Evolutionary conservation across 2,329 filamentous ascomycete genomes (phyloP).

Genomic region (Colletotrichum sublineola): DNA sequence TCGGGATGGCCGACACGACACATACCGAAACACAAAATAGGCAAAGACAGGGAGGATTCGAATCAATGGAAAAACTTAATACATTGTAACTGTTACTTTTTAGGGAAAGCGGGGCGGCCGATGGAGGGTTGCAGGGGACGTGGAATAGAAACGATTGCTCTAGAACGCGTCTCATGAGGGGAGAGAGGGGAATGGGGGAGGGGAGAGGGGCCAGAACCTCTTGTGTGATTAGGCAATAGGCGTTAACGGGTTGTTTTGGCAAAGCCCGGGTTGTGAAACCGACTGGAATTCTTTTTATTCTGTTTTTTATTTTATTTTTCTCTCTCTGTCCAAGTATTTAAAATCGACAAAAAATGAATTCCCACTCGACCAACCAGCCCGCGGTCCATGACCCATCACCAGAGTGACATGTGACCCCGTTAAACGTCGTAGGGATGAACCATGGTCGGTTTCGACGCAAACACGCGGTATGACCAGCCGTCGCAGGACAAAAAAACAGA

Average conservation of each 20-base stretch:
- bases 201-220: neutral
- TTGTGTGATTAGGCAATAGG: slow-evolving; percentile 19
- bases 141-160: neutral
- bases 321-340: slow-evolving; percentile 11
- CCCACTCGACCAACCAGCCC: neutral
- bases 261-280: slow-evolving; percentile 16
- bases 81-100: slow-evolving; percentile 13
- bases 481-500: neutral
- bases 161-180: neutral
- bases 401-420: neutral
- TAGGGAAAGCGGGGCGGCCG: neutral
- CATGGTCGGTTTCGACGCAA: neutral
- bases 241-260: slow-evolving; percentile 14
- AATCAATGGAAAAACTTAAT: slow-evolving; percentile 13
- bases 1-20: neutral
- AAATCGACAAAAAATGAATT: neutral
- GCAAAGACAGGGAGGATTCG: neutral
- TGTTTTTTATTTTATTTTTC: neutral
- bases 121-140: neutral
- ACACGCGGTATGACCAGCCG: neutral
- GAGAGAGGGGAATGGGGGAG: neutral
- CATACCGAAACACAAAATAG: slow-evolving; percentile 6
- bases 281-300: slow-evolving; percentile 17
- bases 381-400: neutral
- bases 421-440: neutral